Evolutionary conservation across 2,329 filamentous ascomycete genomes (phyloP), one percentile per base, ranked within the genome.

Genomic region (Venturia asperata): DNA sequence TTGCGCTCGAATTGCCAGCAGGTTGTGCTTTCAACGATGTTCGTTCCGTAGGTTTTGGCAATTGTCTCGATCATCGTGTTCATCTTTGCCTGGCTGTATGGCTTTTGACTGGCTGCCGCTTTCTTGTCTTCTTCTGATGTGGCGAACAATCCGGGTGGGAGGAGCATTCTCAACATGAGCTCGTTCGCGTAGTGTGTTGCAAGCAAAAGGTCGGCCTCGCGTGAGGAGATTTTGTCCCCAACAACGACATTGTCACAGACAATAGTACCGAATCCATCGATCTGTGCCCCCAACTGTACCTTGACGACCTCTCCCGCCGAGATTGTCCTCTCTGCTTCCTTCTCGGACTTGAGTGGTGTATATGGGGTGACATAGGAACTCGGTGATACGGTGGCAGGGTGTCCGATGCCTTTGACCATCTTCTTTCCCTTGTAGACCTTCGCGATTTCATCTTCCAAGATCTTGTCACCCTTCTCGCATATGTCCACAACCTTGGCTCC

Each of bases 401-500:
- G 92, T 65, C 89, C 87, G 79, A 96, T 90, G 74, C 93, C 94
- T 85, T 99, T 99, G 76, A 81, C 77, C 74, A 97, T 88, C 83
- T 97, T 97, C 85, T 97, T 97, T 79, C 92, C 93, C 77, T 96
- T 92, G 85, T 94, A 99, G 74, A 99, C 93, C 83, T 97, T 97
- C 75, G 85, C 79, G 65, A 96, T 84, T 80, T 97, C 94, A 74
- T 96, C 93, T 70, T 94, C 92, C 69, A 99, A 84, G 68, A 99
- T 84, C 83, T 92, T 89, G 81, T 99, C 94, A 71, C 94, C 94
- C 82, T 92, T 87, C 82, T 96, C 88, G 82, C 94, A 99, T 78
- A 99, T 85, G 72, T 91, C 87, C 72, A 63, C 85, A 73, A 97
- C 91, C 84, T 96, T 97, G 78, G 88, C 90, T 72, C 91, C 93